phyloP scores from a whole-genome alignment of 2,329 filamentous ascomycete species.

The Claviceps citrina region DNA sequence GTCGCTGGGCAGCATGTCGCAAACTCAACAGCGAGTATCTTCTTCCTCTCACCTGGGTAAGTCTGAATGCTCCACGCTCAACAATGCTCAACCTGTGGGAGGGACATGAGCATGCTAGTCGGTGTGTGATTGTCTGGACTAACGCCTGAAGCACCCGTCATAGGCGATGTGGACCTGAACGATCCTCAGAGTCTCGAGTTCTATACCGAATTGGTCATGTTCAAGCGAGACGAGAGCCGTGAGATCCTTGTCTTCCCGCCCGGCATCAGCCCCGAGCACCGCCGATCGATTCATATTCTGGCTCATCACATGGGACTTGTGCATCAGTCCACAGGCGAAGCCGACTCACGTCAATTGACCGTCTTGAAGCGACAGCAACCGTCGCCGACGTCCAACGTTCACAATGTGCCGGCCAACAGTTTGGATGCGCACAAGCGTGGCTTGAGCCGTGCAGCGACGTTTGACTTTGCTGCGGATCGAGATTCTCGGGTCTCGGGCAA shows the following conservation, averaged over 20 bases:
- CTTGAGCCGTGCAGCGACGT: slow-evolving; percentile 87
- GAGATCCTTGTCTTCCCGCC: slow-evolving; percentile 76
- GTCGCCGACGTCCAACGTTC: slow-evolving; percentile 37
- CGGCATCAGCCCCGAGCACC: slow-evolving; percentile 65
- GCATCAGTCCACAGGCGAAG: slow-evolving; percentile 78
- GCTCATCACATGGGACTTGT: slow-evolving; percentile 89
- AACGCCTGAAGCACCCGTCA: not conserved
- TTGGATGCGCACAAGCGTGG: slow-evolving; percentile 68
- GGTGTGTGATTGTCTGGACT: not conserved
- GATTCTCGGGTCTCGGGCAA: slow-evolving; percentile 49
- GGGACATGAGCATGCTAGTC: no score
- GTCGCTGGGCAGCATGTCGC: slow-evolving; percentile 53
- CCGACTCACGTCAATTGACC: slow-evolving; percentile 77
- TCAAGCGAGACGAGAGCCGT: slow-evolving; percentile 63
- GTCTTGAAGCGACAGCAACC: slow-evolving; percentile 56
- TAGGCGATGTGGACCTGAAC: slow-evolving; percentile 70
- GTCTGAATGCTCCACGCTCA: no score
- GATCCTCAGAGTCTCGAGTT: slow-evolving; percentile 75
- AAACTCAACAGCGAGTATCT: slow-evolving; percentile 39
- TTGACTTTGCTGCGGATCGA: slow-evolving; percentile 77
- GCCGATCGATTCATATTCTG: slow-evolving; percentile 81
- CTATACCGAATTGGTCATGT: slow-evolving; percentile 79
- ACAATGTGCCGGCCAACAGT: slow-evolving; percentile 45
- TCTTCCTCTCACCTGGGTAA: slow-evolving; percentile 31
- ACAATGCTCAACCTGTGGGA: no score